phyloP scores from a whole-genome alignment of 2,329 filamentous ascomycete genomes.

The Apiospora koreana region DNA sequence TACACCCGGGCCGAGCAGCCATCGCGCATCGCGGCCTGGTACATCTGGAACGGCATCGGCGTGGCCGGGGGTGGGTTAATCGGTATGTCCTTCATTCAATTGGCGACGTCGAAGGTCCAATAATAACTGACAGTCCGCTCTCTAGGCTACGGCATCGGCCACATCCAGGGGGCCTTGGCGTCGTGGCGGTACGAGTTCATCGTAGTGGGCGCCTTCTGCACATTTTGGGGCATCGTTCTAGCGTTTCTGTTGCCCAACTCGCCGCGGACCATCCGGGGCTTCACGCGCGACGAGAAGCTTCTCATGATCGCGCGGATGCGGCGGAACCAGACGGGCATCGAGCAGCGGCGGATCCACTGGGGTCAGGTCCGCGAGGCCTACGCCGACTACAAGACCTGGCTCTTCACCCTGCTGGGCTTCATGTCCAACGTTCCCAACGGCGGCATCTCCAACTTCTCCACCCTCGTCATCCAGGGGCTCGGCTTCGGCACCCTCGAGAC shows the following conservation, averaged over 20 bases:
- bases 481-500: constrained; percentile 45
- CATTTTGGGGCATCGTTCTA: constrained; percentile 41
- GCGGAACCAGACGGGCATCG: constrained; percentile 42
- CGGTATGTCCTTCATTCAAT: background rate
- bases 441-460: constrained; percentile 56
- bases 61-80: background rate
- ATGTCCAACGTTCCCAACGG: constrained; percentile 56
- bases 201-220: constrained; percentile 44
- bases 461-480: constrained; percentile 54
- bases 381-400: constrained; percentile 44
- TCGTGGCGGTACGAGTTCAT: constrained; percentile 47
- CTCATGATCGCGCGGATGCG: constrained; percentile 40
- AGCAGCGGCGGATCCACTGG: constrained; percentile 48
- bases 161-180: constrained; percentile 39
- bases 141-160: constrained; percentile 39
- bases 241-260: constrained; percentile 43
- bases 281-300: constrained; percentile 43
- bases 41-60: background rate
- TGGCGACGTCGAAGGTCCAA: constrained; percentile 15
- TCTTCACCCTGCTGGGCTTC: constrained; percentile 45
- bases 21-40: constrained; percentile 36
- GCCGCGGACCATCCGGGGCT: constrained; percentile 41
- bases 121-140: constrained; percentile 42
- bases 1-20: constrained; percentile 48
- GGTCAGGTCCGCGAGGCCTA: constrained; percentile 50